These are phyloP conservation scores for Beauveria bassiana DNA, from an alignment of 2,329 filamentous ascomycete genomes.

Conservation along the genomic window DNA sequence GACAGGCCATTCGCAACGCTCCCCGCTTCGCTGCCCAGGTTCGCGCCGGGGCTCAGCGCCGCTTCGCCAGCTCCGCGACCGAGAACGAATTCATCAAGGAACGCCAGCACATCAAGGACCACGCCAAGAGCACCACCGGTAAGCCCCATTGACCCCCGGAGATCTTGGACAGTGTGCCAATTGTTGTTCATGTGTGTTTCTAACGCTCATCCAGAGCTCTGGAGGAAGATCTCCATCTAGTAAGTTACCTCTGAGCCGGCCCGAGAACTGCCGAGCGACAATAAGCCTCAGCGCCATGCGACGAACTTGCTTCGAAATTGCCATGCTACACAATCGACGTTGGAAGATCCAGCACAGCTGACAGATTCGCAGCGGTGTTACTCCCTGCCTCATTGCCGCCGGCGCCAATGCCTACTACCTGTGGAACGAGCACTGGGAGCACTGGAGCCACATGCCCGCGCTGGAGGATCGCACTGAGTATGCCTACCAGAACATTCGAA, in stretches of 20 bases:
- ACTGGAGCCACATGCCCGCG: constrained; percentile 78
- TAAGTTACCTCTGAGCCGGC: constrained; percentile 43
- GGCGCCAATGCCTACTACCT: constrained; percentile 79
- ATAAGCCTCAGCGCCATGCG: constrained; percentile 15
- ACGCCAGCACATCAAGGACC: constrained; percentile 81
- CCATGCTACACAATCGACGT: not conserved
- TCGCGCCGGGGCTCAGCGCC: constrained; percentile 57
- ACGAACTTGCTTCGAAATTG: constrained; percentile 12
- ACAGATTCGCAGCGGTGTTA: constrained; percentile 53
- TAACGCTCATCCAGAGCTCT: constrained; percentile 60
- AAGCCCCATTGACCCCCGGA: constrained; percentile 28
- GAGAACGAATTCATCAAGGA: constrained; percentile 95
- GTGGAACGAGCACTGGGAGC: constrained; percentile 96
- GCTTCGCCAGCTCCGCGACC: constrained; percentile 62
- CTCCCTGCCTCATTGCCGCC: constrained; percentile 65
- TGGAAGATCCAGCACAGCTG: constrained; percentile 13
- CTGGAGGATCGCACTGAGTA: constrained; percentile 90
- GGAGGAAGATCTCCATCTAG: constrained; percentile 95
- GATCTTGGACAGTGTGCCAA: constrained; percentile 12
- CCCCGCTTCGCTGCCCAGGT: constrained; percentile 57
- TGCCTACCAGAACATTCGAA: constrained; percentile 94
- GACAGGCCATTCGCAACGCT: constrained; percentile 51
- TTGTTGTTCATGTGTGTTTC: constrained; percentile 16
- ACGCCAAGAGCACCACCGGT: constrained; percentile 81
- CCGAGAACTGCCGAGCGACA: not conserved